A percentile compares a stretch with the other conserved stretches of the same genome.
Conservation (phyloP, 352 stramenopile species). For the Phytophthora multivora region DNA sequence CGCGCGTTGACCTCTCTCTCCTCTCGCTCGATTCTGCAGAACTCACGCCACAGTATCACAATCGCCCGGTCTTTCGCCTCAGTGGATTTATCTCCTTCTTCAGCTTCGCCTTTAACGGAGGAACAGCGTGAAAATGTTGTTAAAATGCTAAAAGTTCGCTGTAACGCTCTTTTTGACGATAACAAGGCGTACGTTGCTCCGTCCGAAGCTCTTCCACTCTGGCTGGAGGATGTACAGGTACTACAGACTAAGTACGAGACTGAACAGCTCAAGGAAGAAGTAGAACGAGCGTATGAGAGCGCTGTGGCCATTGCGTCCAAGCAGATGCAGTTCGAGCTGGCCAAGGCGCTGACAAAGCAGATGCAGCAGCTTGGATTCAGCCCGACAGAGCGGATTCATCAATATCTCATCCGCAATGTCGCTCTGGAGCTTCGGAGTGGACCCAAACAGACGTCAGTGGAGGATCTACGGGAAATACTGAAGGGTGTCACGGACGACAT, state of each 20-base stretch:
- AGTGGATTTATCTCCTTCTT: conserved; percentile 8
- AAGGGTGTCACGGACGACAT: conserved; percentile 24
- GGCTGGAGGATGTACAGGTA: conserved; percentile 34
- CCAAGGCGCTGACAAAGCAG: conserved; percentile 45
- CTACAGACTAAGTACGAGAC: conserved; percentile 29
- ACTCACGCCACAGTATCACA: conserved; percentile 2
- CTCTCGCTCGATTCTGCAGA: conserved; percentile 2
- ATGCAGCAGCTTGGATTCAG: conserved; percentile 47
- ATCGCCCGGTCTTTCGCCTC: conserved; percentile 18
- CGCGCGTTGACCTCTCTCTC: not conserved
- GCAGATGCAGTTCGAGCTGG: conserved; percentile 66
- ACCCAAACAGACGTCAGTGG: conserved; percentile 26
- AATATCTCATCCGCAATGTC: conserved; percentile 60
- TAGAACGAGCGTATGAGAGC: conserved; percentile 60
- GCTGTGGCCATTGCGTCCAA: conserved; percentile 75
- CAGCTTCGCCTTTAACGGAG: not conserved
- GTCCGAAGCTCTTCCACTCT: conserved; percentile 37
- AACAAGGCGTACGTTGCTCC: conserved; percentile 33
- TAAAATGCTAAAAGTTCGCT: conserved; percentile 51
- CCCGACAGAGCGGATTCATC: conserved; percentile 44
- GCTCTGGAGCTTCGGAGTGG: conserved; percentile 47
- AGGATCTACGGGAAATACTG: conserved; percentile 44
- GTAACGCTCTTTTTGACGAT: conserved; percentile 58
- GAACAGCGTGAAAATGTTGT: conserved; percentile 35
- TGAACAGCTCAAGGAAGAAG: conserved; percentile 27